phyloP scores from a whole-genome alignment of 2,329 filamentous ascomycete species.

The Plenodomus tracheiphilus region DNA sequence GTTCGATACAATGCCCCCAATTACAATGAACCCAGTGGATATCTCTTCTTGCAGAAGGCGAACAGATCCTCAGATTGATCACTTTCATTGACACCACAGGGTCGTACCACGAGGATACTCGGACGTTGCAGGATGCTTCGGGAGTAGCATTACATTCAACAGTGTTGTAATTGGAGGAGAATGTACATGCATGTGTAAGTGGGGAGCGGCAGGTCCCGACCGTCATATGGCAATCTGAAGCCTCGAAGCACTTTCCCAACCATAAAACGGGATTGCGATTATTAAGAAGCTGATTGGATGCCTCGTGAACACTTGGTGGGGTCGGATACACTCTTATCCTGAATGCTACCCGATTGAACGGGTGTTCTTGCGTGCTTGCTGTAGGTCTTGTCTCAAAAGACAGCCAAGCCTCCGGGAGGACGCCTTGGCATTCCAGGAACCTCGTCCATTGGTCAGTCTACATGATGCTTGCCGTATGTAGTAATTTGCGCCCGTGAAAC shows the following conservation, averaged over 20 bases:
- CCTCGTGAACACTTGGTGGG: no score
- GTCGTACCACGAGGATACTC: neutral
- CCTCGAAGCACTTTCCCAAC: neutral
- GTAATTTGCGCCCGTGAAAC: conserved; percentile 1
- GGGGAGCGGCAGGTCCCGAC: neutral
- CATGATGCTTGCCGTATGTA: neutral
- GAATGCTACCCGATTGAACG: neutral
- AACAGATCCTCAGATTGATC: neutral
- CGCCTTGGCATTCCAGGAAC: conserved; percentile 1
- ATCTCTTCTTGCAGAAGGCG: neutral
- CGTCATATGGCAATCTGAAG: neutral
- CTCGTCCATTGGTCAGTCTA: neutral
- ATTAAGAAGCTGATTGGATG: no score
- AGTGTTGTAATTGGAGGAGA: neutral
- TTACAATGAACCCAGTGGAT: no score
- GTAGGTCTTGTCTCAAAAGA: neutral
- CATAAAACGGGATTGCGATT: no score
- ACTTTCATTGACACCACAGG: neutral
- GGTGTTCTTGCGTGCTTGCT: neutral
- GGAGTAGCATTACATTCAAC: neutral
- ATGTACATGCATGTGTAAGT: neutral
- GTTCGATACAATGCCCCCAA: no score
- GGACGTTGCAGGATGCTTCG: neutral
- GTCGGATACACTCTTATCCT: neutral
- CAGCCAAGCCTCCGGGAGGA: neutral